Evolutionary conservation across 2,329 filamentous ascomycete genomes (phyloP), one percentile per base, ranked within the genome.

Genomic region (Colletotrichum tropicicola): DNA sequence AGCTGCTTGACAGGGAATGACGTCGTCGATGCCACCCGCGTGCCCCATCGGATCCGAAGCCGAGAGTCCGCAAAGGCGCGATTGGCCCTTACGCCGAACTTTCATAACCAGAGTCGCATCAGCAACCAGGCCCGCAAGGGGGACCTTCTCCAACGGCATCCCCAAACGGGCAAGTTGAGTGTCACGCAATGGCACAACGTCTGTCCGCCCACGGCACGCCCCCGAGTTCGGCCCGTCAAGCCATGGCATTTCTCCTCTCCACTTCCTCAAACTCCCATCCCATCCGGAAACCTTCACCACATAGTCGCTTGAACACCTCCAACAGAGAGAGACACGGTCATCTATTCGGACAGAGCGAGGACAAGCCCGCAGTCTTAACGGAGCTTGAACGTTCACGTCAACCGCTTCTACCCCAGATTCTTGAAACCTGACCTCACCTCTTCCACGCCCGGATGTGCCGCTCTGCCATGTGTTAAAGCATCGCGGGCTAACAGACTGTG

Each of bases 381-480:
- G 37, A 15, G 19, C 43, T 15, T 43, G 58, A 62, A 37, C 49
- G 44, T 55, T 56, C 51, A 47, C 51, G 62, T 45, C 49, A 30
- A 25, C 15, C 17, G 19, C 23, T 55, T 56, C 44, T 61, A 55
- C 57, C 57, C 57, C 61, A 37, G 61, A 55, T 56, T 65, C 57
- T 54, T 30, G 49, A 65, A 49, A 55, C 61, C n/a, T 39, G n/a
- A n/a, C n/a, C n/a, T 44, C 32, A 21, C 35, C 35, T 23, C 8
- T 17, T 32, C 30, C 30, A 21, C 49, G 56, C 48, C 56, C 45
- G 59, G 54, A 45, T 52, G 44, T 53, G 45, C 48, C 45, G 45
- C 32, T 41, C 51, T 57, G 54, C 52, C 55, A 58, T 47, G 45
- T 49, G 43, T 56, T 61, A 30, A 51, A 51, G 57, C 61, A 61